Base-by-base conservation (phyloP, 208 protist species). In the Leishmania tropica region DNA sequence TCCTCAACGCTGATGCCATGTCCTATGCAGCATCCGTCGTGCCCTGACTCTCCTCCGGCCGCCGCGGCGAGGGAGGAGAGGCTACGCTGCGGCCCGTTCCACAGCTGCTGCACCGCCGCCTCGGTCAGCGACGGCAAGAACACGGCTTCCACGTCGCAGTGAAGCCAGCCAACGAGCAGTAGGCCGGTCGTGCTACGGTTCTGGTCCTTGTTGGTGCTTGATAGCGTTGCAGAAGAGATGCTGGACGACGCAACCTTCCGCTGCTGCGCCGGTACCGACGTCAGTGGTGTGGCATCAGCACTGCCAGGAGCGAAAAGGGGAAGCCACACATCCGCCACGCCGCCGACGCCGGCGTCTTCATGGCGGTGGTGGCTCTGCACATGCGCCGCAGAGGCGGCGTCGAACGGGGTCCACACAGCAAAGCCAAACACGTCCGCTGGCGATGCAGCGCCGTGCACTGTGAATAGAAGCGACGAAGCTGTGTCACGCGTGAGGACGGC, bases 351-450 rank as follows among this genome's bases (percentile, higher is more conserved):
- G 19, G 31, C 35, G n/a, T 58, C 51, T 15, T 48, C 48, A 19
- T 24, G 56, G 37, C 24, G 17, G n/a, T 35, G 21, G 76, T 11
- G 58, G 54, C 35, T 35, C 24, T 64, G 75, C 51, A 62, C 70
- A 35, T 53, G 42, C 70, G 58, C 58, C 73, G 48, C n/a, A n/a
- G 58, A 17, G 51, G 75, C 13, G 64, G 64, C 48, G 48, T 67
- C 58, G 45, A 92, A 86, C 2, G 88, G 86, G 15, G 80, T 81
- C 79, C 88, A 88, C 21, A 83, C 76, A 3, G 88, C 88, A 35
- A 84, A 87, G 51, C 90, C 90, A 65, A 88, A 89, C 24, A 92
- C 85, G 17, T 87, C 65, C 47, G 74, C 79, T n/a, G 79, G 81
- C 1, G 86, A 70, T 28, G 62, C 80, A 0, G 83, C 81, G 70